These are phyloP conservation scores for Hypoxylon sp. DNA, from an alignment of 2,329 filamentous ascomycete species.

Conservation along the genomic window DNA sequence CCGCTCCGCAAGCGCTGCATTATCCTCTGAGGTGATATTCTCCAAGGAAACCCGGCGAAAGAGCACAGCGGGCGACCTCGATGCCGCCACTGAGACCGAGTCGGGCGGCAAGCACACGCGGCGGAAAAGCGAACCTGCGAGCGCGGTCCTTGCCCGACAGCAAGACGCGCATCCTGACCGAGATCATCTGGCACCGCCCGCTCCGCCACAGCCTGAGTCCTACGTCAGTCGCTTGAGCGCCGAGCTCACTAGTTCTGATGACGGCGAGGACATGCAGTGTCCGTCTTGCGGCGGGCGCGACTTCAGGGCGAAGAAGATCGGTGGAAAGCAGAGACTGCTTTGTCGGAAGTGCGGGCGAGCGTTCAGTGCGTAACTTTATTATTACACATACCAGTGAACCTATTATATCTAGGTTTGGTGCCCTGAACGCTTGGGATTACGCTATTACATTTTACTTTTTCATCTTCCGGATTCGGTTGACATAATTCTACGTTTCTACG, in stretches of 20 bases:
- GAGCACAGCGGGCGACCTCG: conserved; percentile 24
- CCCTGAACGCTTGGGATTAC: too few relatives aligned
- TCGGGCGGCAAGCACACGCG: conserved; percentile 28
- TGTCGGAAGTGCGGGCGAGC: conserved; percentile 64
- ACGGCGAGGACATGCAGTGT: conserved; percentile 61
- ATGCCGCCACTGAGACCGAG: conserved; percentile 7
- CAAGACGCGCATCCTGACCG: background rate
- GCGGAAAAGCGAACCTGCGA: conserved; percentile 36
- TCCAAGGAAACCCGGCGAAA: conserved; percentile 32
- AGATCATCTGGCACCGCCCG: conserved; percentile 27
- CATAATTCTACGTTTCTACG: too few relatives aligned
- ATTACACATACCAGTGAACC: too few relatives aligned
- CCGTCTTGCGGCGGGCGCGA: conserved; percentile 66
- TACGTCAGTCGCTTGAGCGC: conserved; percentile 66
- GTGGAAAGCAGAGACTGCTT: conserved; percentile 64
- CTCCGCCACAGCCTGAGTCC: conserved; percentile 46
- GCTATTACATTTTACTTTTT: too few relatives aligned
- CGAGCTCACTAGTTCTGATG: conserved; percentile 59
- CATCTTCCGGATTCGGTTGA: too few relatives aligned
- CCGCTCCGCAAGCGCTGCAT: conserved; percentile 24
- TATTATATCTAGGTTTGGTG: too few relatives aligned
- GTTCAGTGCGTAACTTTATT: conserved; percentile 21
- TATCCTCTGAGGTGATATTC: conserved; percentile 17
- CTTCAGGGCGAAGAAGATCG: conserved; percentile 68
- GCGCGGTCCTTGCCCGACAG: conserved; percentile 15